Conservation (phyloP, 1,284 basidiomycete species). For the Ustilago trichophora region DNA sequence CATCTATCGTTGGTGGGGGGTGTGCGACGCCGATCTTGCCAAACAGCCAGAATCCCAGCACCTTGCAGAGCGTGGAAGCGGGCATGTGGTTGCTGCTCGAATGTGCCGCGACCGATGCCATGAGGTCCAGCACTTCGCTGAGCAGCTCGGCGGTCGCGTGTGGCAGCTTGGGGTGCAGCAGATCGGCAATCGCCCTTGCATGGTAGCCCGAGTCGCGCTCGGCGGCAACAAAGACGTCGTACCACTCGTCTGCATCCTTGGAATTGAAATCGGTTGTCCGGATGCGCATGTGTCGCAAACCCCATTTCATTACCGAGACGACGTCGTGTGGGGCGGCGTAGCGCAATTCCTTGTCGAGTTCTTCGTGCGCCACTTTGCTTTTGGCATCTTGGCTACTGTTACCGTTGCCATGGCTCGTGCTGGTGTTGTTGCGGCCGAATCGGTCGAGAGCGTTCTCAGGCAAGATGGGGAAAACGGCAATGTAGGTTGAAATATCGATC, state of each 20-base stretch:
- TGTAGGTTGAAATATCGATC: constrained; percentile 42
- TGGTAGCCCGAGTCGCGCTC: constrained; percentile 43
- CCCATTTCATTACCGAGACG: constrained; percentile 54
- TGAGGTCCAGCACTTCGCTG: constrained; percentile 43
- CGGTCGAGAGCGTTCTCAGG: constrained; percentile 30
- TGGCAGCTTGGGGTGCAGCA: constrained; percentile 42
- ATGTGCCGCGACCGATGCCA: constrained; percentile 52
- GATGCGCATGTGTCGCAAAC: constrained; percentile 45
- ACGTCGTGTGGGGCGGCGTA: constrained; percentile 53
- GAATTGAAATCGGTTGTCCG: constrained; percentile 41
- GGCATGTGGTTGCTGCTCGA: constrained; percentile 55
- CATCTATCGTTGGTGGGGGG: constrained; percentile 42
- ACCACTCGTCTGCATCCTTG: constrained; percentile 38
- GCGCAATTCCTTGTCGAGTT: constrained; percentile 43
- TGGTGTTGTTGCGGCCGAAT: constrained; percentile 3
- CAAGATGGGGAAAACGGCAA: constrained; percentile 38
- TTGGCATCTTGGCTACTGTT: constrained; percentile 8
- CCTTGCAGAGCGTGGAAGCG: constrained; percentile 32
- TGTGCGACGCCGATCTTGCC: constrained; percentile 47
- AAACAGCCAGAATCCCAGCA: constrained; percentile 55
- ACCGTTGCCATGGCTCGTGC: too few relatives aligned
- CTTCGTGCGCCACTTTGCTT: constrained; percentile 13
- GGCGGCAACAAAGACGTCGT: constrained; percentile 37
- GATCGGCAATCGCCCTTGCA: constrained; percentile 32
- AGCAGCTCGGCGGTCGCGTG: constrained; percentile 41